A percentile compares a stretch with the other conserved stretches of the same genome.
Evolutionary conservation across 1,284 basidiomycete species (phyloP).

Genomic region (Cutaneotrichosporon dermatis): DNA sequence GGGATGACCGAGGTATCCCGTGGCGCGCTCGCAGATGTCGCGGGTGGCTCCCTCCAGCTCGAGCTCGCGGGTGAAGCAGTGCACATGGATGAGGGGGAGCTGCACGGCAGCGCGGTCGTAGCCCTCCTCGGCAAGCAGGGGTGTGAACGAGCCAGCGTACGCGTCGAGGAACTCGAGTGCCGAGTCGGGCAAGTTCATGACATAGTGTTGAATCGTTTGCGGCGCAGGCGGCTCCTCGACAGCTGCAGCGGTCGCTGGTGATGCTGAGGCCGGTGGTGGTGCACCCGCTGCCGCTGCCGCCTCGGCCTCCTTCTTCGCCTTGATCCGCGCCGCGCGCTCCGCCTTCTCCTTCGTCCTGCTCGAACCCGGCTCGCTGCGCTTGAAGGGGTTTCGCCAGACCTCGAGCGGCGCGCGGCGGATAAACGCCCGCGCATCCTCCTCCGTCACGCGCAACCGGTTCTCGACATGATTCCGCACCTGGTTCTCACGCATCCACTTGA

Average conservation of each 20-base stretch:
- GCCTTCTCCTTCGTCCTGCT: conserved; percentile 26
- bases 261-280: neutral
- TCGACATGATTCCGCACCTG: conserved; percentile 67
- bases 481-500: conserved; percentile 72
- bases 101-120: conserved; percentile 31
- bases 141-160: conserved; percentile 63
- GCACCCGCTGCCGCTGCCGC: neutral
- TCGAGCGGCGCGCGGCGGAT: conserved; percentile 60
- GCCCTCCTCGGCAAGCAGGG: conserved; percentile 30
- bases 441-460: conserved; percentile 62
- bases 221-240: conserved; percentile 15
- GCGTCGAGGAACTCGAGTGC: conserved; percentile 87
- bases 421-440: conserved; percentile 79
- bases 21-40: conserved; percentile 78
- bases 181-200: conserved; percentile 95
- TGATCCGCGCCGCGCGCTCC: conserved; percentile 20
- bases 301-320: conserved; percentile 4
- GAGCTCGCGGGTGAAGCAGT: conserved; percentile 91
- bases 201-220: conserved; percentile 72
- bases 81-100: conserved; percentile 89
- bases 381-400: conserved; percentile 62
- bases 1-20: conserved; percentile 59
- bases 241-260: neutral
- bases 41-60: conserved; percentile 62
- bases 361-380: conserved; percentile 37